Percentiles rank a stretch among this genome's conserved stretches.
Conservation (phyloP, 1,139 yeast genomes). For the Yamadazyma jaroonii region DNA sequence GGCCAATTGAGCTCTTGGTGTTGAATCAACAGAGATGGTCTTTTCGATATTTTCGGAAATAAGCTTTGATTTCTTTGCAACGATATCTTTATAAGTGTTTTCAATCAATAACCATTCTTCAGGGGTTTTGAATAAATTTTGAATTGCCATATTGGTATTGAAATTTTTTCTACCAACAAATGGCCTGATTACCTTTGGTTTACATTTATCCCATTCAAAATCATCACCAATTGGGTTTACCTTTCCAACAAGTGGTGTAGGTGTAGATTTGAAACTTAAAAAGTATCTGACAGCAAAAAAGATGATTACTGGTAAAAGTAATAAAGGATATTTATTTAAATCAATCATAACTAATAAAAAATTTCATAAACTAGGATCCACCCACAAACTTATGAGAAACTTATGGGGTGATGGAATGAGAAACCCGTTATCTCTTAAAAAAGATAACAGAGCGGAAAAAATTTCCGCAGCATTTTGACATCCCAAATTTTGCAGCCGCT, state of each 20-base stretch:
- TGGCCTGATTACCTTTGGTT: conserved; percentile 58
- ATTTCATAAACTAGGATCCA: background rate
- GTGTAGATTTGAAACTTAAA: background rate
- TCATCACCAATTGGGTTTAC: conserved; percentile 18
- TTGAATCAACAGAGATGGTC: conserved; percentile 21
- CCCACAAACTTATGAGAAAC: no score
- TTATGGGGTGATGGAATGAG: background rate
- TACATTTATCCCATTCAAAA: conserved; percentile 46
- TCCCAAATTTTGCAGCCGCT: background rate
- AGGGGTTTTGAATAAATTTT: conserved; percentile 27
- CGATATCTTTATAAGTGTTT: conserved; percentile 27
- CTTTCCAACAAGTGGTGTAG: conserved; percentile 6
- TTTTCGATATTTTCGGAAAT: conserved; percentile 19
- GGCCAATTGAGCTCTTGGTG: conserved; percentile 21
- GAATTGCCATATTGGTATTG: conserved; percentile 38
- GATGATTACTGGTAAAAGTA: background rate
- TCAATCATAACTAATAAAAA: conserved; percentile 2
- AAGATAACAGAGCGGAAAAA: background rate
- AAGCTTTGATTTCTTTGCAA: conserved; percentile 20
- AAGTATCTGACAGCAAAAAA: background rate
- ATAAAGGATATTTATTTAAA: background rate
- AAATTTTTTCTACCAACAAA: conserved; percentile 34
- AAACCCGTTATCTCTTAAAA: conserved; percentile 1
- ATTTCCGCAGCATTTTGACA: background rate
- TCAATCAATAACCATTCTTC: conserved; percentile 41